phyloP scores from a whole-genome alignment of 441 rosid species.

The Populus hybrid region DNA sequence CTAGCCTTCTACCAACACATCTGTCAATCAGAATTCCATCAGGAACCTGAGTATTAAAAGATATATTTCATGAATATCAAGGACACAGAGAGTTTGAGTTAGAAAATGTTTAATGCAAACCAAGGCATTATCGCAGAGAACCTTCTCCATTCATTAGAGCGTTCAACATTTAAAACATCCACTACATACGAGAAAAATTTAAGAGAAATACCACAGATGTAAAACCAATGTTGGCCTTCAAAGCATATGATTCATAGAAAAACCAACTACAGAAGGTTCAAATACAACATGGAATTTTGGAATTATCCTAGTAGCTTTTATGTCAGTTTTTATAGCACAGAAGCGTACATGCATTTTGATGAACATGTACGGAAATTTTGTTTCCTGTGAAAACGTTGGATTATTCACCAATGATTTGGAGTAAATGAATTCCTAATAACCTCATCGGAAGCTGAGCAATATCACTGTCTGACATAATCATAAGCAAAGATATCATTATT shows the following conservation, averaged over 20 bases:
- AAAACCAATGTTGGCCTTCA: not conserved
- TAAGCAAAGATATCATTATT: not conserved
- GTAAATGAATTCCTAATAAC: constrained; percentile 1
- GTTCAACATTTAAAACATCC: not conserved
- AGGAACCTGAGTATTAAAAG: constrained; percentile 75
- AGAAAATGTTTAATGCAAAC: not conserved
- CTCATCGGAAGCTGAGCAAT: constrained; percentile 4
- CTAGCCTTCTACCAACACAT: constrained; percentile 89
- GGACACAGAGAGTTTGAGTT: not conserved
- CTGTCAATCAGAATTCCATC: constrained; percentile 85
- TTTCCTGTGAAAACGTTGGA: not conserved
- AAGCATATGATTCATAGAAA: not conserved
- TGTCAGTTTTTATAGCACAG: not conserved
- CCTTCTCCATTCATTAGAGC: not conserved
- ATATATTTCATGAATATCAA: constrained; percentile 18
- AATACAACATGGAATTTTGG: not conserved
- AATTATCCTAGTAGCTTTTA: not conserved
- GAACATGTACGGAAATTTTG: not conserved
- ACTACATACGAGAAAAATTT: not conserved
- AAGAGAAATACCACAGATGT: not conserved
- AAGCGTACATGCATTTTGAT: not conserved
- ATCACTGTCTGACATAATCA: not conserved
- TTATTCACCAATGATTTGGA: not conserved
- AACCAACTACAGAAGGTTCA: not conserved
- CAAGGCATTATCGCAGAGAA: not conserved